Evolutionary conservation across 1,139 yeast species (phyloP).

Genomic region (Kodamaea arcana): DNA sequence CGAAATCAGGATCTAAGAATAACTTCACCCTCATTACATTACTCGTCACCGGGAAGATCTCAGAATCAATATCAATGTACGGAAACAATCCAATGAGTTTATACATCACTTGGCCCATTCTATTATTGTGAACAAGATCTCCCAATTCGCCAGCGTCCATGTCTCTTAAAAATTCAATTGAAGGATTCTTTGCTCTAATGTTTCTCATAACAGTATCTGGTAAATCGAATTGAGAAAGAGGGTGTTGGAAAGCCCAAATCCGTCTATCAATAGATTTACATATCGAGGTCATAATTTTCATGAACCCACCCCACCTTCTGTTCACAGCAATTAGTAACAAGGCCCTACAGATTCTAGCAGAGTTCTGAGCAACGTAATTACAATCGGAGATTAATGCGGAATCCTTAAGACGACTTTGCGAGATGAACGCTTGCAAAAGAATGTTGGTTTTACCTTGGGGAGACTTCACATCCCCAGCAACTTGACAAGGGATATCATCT

Average conservation of each 20-base stretch:
- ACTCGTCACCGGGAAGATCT: constrained; percentile 85
- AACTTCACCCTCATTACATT: constrained; percentile 83
- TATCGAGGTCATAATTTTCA: constrained; percentile 67
- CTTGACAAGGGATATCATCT: constrained; percentile 68
- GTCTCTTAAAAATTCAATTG: constrained; percentile 69
- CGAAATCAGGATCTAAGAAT: constrained; percentile 66
- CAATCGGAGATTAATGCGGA: constrained; percentile 83
- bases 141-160: constrained; percentile 79
- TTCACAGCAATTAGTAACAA: constrained; percentile 80
- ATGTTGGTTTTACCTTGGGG: constrained; percentile 86
- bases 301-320: constrained; percentile 83
- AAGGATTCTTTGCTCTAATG: constrained; percentile 60
- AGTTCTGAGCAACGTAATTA: constrained; percentile 91
- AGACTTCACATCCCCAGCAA: constrained; percentile 73
- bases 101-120: constrained; percentile 64
- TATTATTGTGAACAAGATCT: constrained; percentile 76
- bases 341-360: constrained; percentile 91
- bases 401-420: constrained; percentile 67
- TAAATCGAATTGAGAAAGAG: constrained; percentile 79
- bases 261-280: constrained; percentile 85
- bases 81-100: constrained; percentile 73
- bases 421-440: constrained; percentile 81
- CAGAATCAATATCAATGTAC: constrained; percentile 63
- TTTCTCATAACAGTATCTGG: constrained; percentile 63
- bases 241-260: constrained; percentile 90